These are phyloP conservation scores for Rosa chinensis DNA, from an alignment of 306 rosid genomes.

Conservation along the genomic window DNA sequence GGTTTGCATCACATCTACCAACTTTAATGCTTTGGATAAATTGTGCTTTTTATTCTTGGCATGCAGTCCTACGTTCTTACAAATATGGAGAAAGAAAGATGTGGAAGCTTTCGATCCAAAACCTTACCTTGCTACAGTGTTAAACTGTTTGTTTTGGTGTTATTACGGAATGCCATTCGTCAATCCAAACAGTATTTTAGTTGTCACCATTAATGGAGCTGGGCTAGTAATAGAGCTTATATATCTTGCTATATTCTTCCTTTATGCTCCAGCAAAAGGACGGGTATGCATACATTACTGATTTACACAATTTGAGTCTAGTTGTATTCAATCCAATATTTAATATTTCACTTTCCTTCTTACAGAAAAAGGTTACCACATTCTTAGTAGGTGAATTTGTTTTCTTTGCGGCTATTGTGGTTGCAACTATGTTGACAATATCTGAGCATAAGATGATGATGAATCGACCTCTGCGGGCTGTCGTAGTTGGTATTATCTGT, in stretches of 20 bases:
- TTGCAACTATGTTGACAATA: constrained; percentile 37
- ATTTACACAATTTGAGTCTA: neutral
- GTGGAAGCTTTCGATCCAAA: constrained; percentile 66
- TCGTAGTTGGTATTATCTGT: constrained; percentile 60
- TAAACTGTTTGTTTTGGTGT: constrained; percentile 73
- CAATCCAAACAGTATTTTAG: constrained; percentile 61
- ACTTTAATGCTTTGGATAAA: neutral
- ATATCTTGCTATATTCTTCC: constrained; percentile 48
- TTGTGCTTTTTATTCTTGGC: neutral
- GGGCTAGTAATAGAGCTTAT: constrained; percentile 56
- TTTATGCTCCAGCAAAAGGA: constrained; percentile 40
- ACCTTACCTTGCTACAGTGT: constrained; percentile 57
- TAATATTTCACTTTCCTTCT: neutral
- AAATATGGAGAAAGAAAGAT: constrained; percentile 49
- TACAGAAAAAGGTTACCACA: constrained; percentile 43
- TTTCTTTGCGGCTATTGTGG: constrained; percentile 39
- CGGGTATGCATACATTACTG: constrained; percentile 31
- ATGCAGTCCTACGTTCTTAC: constrained; percentile 61
- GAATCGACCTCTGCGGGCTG: constrained; percentile 33
- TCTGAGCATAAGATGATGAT: constrained; percentile 22
- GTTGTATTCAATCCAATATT: neutral
- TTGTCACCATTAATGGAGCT: constrained; percentile 52
- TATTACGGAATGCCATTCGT: constrained; percentile 77
- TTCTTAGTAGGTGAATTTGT: constrained; percentile 25
- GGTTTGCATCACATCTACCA: neutral